Evolutionary conservation across 2,329 filamentous ascomycete genomes (phyloP), one percentile per base, ranked within the genome.

Genomic region (Penicillium vulpinum): DNA sequence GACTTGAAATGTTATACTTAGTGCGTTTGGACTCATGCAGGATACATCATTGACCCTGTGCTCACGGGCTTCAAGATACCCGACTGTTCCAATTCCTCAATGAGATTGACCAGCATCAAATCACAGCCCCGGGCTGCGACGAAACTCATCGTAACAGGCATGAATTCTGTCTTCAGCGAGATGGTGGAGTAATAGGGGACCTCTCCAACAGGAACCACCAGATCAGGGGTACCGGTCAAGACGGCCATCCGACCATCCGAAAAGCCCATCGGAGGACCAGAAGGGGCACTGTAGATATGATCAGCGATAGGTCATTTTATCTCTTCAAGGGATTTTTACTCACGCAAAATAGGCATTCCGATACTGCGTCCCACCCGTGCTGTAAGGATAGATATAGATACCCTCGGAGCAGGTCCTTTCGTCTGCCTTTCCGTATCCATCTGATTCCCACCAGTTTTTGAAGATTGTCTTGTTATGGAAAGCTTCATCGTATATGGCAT

Each of bases 111-210:
- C 50, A 73, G 62, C 56, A 73, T 64, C 16, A 68, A 52, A 57
- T 75, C 73, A 50, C 70, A 72, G 1, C 72, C 71, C 6, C 66
- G 69, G 3, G 65, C 62, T 22, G 66, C 67, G 1, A 70, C 49
- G 28, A 74, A 57, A 54, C 67, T 69, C 49, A 75, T 65, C 0
- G 66, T 68, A 0, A 75, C 72, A 4, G 73, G 73, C 43, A 74
- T 60, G 39, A 65, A 68, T 47, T 75, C 73, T 4, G 59, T 65
- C 43, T 68, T 52, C 1, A 60, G 39, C 0, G 70, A 68, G 15
- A 70, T 61, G 0, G 61, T 67, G 15, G 65, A 69, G 29, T 64
- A 61, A 29, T 70, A 72, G 1, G 59, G 54, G 5, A 64, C 57
- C 41, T 69, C 60, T 4, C 68, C 66, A 2, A 71, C 57, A 9